Percentiles rank a stretch among this genome's conserved stretches.
These are phyloP conservation scores for Saprolegnia diclina DNA, from an alignment of 352 stramenopile species.

Conservation along the genomic window DNA sequence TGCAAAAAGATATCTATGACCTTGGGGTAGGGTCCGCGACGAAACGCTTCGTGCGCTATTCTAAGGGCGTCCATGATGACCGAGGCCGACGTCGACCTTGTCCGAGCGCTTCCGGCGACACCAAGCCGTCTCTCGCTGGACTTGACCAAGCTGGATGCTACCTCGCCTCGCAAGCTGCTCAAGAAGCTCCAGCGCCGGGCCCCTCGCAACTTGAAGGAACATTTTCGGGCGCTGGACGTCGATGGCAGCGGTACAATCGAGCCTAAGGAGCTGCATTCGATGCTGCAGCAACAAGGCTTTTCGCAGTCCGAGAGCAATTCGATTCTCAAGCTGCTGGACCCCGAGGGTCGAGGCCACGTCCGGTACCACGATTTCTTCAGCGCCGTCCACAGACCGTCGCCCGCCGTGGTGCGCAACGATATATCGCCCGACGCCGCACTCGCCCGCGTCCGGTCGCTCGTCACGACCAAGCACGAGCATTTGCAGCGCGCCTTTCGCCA, in stretches of 20 bases:
- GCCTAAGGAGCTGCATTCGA: background rate
- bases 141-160: background rate
- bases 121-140: background rate
- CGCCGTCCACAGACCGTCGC: background rate
- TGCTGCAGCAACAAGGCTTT: background rate
- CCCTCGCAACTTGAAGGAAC: background rate
- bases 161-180: background rate
- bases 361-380: constrained; percentile 1
- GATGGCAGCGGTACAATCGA: constrained; percentile 15
- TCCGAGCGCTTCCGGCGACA: background rate
- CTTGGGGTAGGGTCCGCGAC: too few relatives aligned
- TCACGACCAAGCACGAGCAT: background rate
- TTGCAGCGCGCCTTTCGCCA: background rate
- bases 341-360: background rate
- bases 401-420: background rate
- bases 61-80: background rate
- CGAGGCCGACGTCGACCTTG: background rate
- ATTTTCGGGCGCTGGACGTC: constrained; percentile 2
- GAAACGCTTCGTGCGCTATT: background rate
- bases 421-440: background rate
- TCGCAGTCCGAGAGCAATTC: background rate
- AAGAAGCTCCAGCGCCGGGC: background rate
- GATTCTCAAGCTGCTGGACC: background rate
- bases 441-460: background rate
- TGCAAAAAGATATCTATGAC: too few relatives aligned